Evolutionary conservation across 768 basidiomycete species (phyloP).

Genomic region (Tephrocybe rancida): DNA sequence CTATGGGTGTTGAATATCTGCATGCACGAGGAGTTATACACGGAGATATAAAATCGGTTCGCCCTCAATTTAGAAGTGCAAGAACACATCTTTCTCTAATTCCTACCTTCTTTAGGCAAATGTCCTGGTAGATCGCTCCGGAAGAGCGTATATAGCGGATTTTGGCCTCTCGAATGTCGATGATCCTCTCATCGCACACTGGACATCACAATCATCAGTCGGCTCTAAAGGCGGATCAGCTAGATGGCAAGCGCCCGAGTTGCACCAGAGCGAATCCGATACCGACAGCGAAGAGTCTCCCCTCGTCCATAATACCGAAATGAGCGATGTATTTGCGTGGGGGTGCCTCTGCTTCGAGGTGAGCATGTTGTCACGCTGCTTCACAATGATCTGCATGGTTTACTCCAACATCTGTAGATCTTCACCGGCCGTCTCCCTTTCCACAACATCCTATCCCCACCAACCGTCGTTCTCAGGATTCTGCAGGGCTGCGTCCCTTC

Average conservation of each 20-base stretch:
- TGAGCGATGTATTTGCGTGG: conserved; percentile 30
- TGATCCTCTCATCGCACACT: conserved; percentile 16
- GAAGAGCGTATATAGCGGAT: conserved; percentile 25
- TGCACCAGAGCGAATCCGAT: conserved; percentile 5
- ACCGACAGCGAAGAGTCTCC: not conserved
- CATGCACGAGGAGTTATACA: conserved; percentile 25
- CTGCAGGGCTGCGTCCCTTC: not conserved
- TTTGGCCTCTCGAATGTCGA: conserved; percentile 24
- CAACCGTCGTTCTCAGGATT: not conserved
- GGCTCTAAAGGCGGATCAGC: conserved; percentile 18
- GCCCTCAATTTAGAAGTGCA: not conserved
- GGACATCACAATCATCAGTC: conserved; percentile 11
- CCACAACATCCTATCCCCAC: not conserved
- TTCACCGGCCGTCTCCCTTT: not conserved
- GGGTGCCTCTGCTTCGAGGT: conserved; percentile 29
- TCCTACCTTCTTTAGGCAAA: conserved; percentile 20
- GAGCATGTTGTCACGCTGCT: not conserved
- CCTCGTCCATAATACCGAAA: conserved; percentile 10
- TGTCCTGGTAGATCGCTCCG: conserved; percentile 21
- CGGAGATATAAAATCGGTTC: conserved; percentile 31
- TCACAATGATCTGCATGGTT: not conserved
- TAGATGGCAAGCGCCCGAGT: conserved; percentile 28
- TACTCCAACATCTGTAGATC: not conserved
- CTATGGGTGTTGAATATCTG: conserved; percentile 24
- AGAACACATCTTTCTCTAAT: not conserved